phyloP scores from a whole-genome alignment of 495 filamentous ascomycete species.

The Lophiostoma macrostomum region DNA sequence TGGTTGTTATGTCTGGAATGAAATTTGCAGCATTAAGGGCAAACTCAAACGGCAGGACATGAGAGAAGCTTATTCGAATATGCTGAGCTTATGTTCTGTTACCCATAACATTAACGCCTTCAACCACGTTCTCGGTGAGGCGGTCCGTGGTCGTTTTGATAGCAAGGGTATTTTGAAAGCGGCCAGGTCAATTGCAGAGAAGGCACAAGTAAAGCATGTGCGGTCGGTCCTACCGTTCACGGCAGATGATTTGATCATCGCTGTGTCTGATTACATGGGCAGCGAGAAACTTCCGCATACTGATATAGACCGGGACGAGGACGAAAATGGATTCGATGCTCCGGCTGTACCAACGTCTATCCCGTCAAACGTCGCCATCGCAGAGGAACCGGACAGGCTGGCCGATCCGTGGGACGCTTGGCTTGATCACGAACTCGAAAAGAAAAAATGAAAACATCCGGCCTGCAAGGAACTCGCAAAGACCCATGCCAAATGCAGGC shows the following conservation, averaged over 20 bases:
- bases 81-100: conserved; percentile 23
- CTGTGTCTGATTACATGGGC: conserved; percentile 6
- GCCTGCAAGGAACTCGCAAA: too few relatives aligned
- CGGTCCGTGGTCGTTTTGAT: neutral
- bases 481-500: too few relatives aligned
- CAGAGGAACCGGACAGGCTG: too few relatives aligned
- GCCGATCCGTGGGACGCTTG: too few relatives aligned
- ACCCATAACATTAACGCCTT: conserved; percentile 10
- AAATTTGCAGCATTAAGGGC: conserved; percentile 23
- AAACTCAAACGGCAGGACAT: conserved; percentile 3
- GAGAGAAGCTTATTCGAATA: conserved; percentile 11
- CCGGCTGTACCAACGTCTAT: too few relatives aligned
- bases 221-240: neutral
- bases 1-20: conserved; percentile 33
- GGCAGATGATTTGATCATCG: conserved; percentile 14
- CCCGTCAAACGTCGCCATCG: too few relatives aligned
- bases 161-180: conserved; percentile 1
- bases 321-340: too few relatives aligned
- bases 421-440: too few relatives aligned
- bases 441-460: too few relatives aligned
- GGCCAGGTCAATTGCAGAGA: neutral
- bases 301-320: too few relatives aligned
- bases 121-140: conserved; percentile 7
- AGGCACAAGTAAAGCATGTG: neutral
- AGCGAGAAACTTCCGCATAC: too few relatives aligned